Base-by-base conservation (phyloP, 768 basidiomycete species). In the Dioszegia aurantiaca region DNA sequence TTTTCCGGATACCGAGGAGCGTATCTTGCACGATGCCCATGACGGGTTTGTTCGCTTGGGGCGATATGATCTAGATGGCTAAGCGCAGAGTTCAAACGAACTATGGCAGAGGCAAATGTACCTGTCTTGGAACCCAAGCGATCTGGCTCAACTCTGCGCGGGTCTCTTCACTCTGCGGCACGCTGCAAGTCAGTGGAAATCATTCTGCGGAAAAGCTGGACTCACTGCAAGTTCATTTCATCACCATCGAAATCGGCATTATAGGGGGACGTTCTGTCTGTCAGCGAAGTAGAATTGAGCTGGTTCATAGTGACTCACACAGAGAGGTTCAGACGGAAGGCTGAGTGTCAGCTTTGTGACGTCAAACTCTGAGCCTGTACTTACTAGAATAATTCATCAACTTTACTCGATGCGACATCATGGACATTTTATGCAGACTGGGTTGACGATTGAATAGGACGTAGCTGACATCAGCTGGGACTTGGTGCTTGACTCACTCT, bases 11-110 rank as follows among this genome's bases (percentile, higher is more conserved):
- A 70, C 95, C 95, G 72, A 92, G 95, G 0, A 99, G 85, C 0
- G 95, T 98, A 73, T 99, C 95, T 77, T 99, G 95, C 28, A 99
- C 94, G 68, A 99, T 98, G 60, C 91, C 95, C 94, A 99, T 99
- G 68, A 97, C 93, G 17, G 94, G 94, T 78, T 97, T 97, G 80
- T 98, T 99, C 49, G 94, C 94, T 82, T 99, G 95, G 0, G 95
- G 95, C 6, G 94, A 98, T 64, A 99, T 91, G 69, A 99, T 99
- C 90, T 99, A 44, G 19, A 37, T 42, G 54, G 24, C 23, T 44
- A 23, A 55, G 39, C 28, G 23, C n/a, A 48, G 21, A 44, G 54
- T 47, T 62, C 44, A 48, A 46, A 45, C 53, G 24, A 14, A 23
- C 55, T 36, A 26, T n/a, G 24, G 21, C 21, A 21, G 31, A 53